Evolutionary conservation across 495 filamentous ascomycete genomes (phyloP).

Genomic region (Penicillium canescens): DNA sequence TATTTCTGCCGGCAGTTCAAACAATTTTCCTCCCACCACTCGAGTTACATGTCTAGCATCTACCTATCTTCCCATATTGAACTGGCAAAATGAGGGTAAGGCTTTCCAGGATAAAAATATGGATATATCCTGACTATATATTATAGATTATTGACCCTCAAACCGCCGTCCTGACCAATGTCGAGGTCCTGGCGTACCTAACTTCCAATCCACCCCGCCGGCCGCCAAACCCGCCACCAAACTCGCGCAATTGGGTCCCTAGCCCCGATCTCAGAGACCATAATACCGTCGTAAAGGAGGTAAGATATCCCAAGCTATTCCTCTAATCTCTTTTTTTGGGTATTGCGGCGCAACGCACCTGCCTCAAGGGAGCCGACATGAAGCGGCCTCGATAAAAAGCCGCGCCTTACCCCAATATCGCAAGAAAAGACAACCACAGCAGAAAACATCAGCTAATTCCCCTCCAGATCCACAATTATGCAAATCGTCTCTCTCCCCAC

Average conservation of each 20-base stretch:
- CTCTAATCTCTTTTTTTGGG: not conserved
- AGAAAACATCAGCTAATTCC: not conserved
- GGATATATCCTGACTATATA: not conserved
- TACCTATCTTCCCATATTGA: slow-evolving; percentile 6
- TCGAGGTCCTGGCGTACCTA: slow-evolving; percentile 63
- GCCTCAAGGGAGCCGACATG: not conserved
- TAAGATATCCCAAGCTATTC: slow-evolving; percentile 6
- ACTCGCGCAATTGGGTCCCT: slow-evolving; percentile 41
- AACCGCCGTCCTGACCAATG: slow-evolving; percentile 62
- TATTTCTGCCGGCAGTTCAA: slow-evolving; percentile 23
- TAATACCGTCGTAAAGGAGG: slow-evolving; percentile 54
- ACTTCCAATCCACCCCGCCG: slow-evolving; percentile 46
- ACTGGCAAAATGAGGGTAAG: slow-evolving; percentile 35
- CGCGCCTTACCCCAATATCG: not conserved
- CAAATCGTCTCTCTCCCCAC: slow-evolving; percentile 40
- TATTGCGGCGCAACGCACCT: not conserved
- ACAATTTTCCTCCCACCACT: slow-evolving; percentile 22
- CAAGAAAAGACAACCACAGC: not conserved
- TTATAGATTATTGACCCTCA: slow-evolving; percentile 61
- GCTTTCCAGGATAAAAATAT: not conserved
- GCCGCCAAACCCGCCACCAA: slow-evolving; percentile 40
- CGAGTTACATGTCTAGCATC: slow-evolving; percentile 1
- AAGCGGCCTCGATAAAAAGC: not conserved
- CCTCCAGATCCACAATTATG: slow-evolving; percentile 46
- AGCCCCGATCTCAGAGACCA: slow-evolving; percentile 47